Base-by-base conservation (phyloP, 192 early-diverging fungal genomes). In the Entophlyctis helioformis region DNA sequence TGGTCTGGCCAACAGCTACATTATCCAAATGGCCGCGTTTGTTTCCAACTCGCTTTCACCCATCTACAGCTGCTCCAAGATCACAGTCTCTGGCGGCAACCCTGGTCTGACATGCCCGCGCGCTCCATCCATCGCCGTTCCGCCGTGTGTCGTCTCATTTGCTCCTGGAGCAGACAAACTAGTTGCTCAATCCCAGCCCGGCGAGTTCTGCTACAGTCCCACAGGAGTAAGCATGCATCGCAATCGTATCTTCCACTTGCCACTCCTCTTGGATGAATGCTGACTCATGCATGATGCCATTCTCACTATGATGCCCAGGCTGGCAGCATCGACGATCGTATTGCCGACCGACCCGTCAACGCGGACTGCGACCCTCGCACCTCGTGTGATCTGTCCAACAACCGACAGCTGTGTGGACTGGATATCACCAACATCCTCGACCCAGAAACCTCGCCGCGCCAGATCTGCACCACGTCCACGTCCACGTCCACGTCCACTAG, bases 171-270 rank as follows among this genome's bases (percentile, higher is more conserved):
- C 18, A 5, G 22, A 15, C 43, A 20, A 6, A 10, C 12, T 11
- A 5, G 24, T 22, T 15, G 47, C 23, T 15, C 9, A 23, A 15
- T 20, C 37, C 9, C 19, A 36, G 10, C 6, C 32, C 18, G 52
- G 52, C 8, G 32, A 42, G 23, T 54, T 50, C 22, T 54, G 52
- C 52, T 54, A 36, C 44, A 36, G 21, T 35, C 16, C 39, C 4
- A 36, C 31, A 19, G 20, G 50, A 22, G 45, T 51, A 31, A 3
- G 16, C 10, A 8, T 22, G 10, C 19, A 28, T 28, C 31, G 8
- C 5, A 26, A 36, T 45, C 12, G 13, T 33, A 18, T 23, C n/a
- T n/a, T n/a, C n/a, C n/a, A n/a, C n/a, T n/a, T n/a, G n/a, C n/a
- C n/a, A n/a, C n/a, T n/a, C n/a, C n/a, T n/a, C n/a, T n/a, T n/a